Conservation (phyloP, 768 basidiomycete species). For the Mycena galericulata region DNA sequence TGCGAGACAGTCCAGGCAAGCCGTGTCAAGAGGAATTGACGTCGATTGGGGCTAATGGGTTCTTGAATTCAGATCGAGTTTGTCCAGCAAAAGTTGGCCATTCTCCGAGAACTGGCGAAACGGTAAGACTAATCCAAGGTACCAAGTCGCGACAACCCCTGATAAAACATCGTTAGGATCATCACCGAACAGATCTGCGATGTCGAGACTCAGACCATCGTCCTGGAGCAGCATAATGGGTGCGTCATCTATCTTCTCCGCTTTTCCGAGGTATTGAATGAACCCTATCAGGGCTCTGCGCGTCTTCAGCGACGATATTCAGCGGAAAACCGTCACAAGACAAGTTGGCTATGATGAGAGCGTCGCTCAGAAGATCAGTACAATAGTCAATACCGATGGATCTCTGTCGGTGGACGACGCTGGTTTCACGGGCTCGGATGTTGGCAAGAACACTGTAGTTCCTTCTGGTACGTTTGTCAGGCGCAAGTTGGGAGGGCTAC, state of each 20-base stretch:
- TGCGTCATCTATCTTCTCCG: background rate
- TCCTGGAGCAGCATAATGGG: slow-evolving; percentile 35
- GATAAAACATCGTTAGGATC: slow-evolving; percentile 31
- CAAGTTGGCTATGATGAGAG: slow-evolving; percentile 38
- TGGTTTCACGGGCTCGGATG: slow-evolving; percentile 36
- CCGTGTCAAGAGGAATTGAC: too few species aligned
- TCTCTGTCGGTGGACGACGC: slow-evolving; percentile 31
- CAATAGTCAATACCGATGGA: slow-evolving; percentile 36
- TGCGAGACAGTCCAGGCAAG: slow-evolving; percentile 21
- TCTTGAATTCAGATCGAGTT: slow-evolving; percentile 34
- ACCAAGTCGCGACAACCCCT: background rate
- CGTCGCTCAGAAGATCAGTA: slow-evolving; percentile 29
- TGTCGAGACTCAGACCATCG: slow-evolving; percentile 45
- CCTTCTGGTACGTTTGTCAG: too few species aligned
- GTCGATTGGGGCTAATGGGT: too few species aligned
- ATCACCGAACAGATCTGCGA: slow-evolving; percentile 46
- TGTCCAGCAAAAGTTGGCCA: slow-evolving; percentile 43
- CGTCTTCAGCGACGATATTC: slow-evolving; percentile 38
- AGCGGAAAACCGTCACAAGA: slow-evolving; percentile 28
- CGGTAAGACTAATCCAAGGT: slow-evolving; percentile 20
- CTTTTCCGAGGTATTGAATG: background rate
- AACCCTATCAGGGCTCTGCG: slow-evolving; percentile 21
- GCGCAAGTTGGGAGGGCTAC: too few species aligned
- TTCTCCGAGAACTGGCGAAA: slow-evolving; percentile 45
- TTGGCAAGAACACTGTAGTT: slow-evolving; percentile 42